Percentiles rank a stretch among this genome's conserved stretches.
Conservation (phyloP, 495 filamentous ascomycete genomes). For the Neurospora terricola region DNA sequence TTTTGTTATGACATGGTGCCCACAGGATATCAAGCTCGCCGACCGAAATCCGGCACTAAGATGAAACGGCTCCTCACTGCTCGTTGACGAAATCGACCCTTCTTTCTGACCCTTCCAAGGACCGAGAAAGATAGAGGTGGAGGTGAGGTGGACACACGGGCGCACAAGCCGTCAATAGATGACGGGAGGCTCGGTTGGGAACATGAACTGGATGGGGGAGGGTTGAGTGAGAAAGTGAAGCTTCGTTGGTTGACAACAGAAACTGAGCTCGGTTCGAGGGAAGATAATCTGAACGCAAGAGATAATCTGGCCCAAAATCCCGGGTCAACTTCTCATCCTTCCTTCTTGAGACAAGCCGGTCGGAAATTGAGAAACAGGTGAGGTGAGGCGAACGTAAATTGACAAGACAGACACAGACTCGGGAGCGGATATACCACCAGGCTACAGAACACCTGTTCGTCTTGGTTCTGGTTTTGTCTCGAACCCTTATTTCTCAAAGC, state of each 20-base stretch:
- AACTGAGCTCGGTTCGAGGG: background rate
- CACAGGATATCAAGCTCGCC: background rate
- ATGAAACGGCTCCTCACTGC: background rate
- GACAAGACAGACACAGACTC: background rate
- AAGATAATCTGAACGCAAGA: background rate
- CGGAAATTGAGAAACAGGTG: background rate
- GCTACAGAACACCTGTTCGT: background rate
- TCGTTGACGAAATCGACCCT: background rate
- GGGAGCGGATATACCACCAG: background rate
- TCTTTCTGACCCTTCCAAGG: background rate
- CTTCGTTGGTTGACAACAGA: background rate
- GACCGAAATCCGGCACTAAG: background rate
- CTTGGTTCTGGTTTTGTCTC: background rate
- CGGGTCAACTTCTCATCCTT: background rate
- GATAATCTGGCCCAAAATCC: no score
- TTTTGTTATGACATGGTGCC: background rate
- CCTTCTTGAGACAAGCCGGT: background rate
- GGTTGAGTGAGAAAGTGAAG: background rate
- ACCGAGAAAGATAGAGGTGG: background rate
- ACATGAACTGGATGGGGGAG: background rate
- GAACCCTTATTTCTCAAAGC: background rate
- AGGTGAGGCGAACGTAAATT: background rate
- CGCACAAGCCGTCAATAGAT: background rate
- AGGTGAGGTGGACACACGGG: background rate
- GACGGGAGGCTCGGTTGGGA: background rate